Evolutionary conservation across 176 grass and related monocot species (phyloP), one percentile per base, ranked within the genome.

Genomic region (Guadua angustifolia): DNA sequence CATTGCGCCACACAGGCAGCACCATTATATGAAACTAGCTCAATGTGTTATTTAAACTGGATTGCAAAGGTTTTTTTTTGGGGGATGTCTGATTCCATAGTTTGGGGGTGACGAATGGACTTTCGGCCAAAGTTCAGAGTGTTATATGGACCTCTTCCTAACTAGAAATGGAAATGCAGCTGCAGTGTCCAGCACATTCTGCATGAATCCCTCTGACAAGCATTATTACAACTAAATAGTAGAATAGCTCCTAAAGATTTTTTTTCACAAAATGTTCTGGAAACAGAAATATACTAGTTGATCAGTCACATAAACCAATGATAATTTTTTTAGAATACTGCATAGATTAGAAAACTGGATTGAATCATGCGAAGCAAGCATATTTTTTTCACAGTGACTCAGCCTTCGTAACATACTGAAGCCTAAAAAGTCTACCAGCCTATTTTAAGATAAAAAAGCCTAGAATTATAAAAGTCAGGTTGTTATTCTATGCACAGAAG

Each of bases 281-380:
- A 80, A 80, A 82, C 24, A 12, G 57, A 50, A 55, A 43, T 25
- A 56, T 81, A 57, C 15, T 33, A 11, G 47, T 55, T 76, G 72
- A 53, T 67, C 22, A 77, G 9, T 6, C 17, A 66, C 17, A 25
- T 39, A 25, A 49, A 57, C 53, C 24, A 46, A 47, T 22, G 6
- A 66, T 70, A 52, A 60, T 56, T 67, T 78, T 69, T 68, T 52
- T 67, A 18, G 33, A n/a, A 69, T 24, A 53, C 40, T 17, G 38
- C 12, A 58, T 22, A 39, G 13, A 58, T 26, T 73, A 33, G 12
- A 59, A 24, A 59, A 56, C 22, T 32, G 51, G n/a, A 67, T 76
- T 24, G 21, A 39, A 59, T 76, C 33, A 40, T 64, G 46, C 3
- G 24, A 55, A 84, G 59, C 32, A 66, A 65, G n/a, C 5, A 55